Base-by-base conservation (phyloP, 2,329 filamentous ascomycete genomes). In the Lasiodiplodia sp. region DNA sequence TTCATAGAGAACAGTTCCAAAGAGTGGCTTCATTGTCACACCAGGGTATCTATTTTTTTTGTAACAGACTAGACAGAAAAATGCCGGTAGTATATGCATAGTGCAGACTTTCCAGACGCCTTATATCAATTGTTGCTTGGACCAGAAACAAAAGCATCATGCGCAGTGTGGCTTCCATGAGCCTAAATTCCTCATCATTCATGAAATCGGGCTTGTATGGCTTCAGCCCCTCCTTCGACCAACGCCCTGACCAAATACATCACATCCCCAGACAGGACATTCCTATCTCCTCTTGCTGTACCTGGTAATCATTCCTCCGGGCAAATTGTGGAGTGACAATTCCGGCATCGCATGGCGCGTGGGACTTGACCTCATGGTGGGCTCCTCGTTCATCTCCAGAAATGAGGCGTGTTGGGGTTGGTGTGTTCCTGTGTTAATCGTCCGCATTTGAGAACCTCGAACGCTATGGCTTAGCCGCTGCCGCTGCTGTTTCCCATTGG, bases 401-500 rank as follows among this genome's bases (percentile, higher is more conserved):
- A 6, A 18, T 34, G 38, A 52, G 60, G 47, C 31, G 31, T 25
- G 60, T 53, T 38, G 60, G 52, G 52, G 60, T 52, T 64, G 44
- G 37, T 31, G 37, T 64, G 12, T 52, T 64, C 10, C 44, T 34
- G 60, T 37, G 44, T 31, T 25, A 38, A 10, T 64, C 28, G 18
- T 64, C 47, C 40, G 47, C 47, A 38, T 52, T 31, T 21, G 28
- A 28, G 25, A 34, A 34, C 37, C 31, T 18, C 23, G 16, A 7
- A 16, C 4, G 16, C 38, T 16, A 18, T 18, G 56, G 4, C 37
- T 52, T 68, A 70, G n/a, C 69, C 60, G 21, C 67, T 70, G 56
- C 55, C 62, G 21, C 52, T 67, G 52, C 69, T 69, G 23, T 49
- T 68, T 57, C 69, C 67, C 47, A 66, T 65, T 34, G 58, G 69